Evolutionary conservation across 1,284 basidiomycete genomes (phyloP).

Genomic region (Vanrija sp.): DNA sequence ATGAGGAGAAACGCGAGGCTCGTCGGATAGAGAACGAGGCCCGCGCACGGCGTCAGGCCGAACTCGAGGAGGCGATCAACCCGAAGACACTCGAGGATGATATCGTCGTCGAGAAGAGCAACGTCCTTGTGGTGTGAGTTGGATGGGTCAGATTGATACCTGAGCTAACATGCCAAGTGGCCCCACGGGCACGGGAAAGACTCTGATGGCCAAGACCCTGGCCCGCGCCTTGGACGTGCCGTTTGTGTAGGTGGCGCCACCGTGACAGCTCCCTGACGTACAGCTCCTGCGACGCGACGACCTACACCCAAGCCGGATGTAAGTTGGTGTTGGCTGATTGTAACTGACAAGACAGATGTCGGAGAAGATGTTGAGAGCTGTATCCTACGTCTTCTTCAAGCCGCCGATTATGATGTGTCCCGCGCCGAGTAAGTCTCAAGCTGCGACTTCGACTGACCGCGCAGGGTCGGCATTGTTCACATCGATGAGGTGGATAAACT

Average conservation of each 20-base stretch:
- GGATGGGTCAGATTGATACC: too few relatives aligned
- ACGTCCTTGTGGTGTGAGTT: constrained; percentile 77
- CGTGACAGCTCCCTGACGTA: constrained; percentile 50
- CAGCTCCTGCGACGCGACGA: constrained; percentile 49
- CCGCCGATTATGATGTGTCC: constrained; percentile 78
- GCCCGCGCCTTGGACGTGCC: constrained; percentile 84
- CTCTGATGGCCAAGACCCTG: constrained; percentile 75
- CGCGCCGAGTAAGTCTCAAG: constrained; percentile 50
- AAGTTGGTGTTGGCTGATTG: constrained; percentile 7
- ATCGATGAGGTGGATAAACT: constrained; percentile 97
- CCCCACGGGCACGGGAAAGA: constrained; percentile 65
- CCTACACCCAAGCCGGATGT: constrained; percentile 52
- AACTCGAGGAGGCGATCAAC: constrained; percentile 14
- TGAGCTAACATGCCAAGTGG: constrained; percentile 30
- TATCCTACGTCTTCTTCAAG: constrained; percentile 76
- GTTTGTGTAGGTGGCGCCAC: constrained; percentile 57
- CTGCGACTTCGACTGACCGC: not conserved
- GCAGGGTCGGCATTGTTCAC: constrained; percentile 83
- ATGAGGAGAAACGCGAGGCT: not conserved
- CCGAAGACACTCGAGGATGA: constrained; percentile 8
- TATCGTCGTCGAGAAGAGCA: constrained; percentile 78
- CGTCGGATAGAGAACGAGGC: constrained; percentile 13
- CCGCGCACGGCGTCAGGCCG: constrained; percentile 15
- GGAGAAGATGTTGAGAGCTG: constrained; percentile 92
- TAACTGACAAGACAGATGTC: constrained; percentile 61